Percentiles rank a stretch among this genome's conserved stretches.
Evolutionary conservation across 305 asterid genomes (phyloP).

Genomic region (Plantago coronopus): DNA sequence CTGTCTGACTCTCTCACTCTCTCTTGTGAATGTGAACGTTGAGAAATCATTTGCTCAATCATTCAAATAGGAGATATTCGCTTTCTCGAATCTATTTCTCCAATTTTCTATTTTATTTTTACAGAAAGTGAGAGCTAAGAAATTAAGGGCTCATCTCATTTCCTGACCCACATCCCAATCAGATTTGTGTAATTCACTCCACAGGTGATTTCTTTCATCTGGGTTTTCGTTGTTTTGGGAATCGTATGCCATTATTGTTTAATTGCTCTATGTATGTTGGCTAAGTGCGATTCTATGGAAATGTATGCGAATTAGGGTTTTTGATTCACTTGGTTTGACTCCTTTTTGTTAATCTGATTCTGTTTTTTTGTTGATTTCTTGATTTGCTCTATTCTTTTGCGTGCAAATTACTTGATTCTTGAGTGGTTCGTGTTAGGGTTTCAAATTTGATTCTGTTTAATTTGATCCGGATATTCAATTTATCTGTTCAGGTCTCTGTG

Average conservation of each 20-base stretch:
- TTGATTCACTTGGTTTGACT: too few species aligned
- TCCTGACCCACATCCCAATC: constrained; percentile 7
- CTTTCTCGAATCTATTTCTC: constrained; percentile 18
- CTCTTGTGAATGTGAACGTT: constrained; percentile 2
- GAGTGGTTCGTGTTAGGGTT: constrained; percentile 30
- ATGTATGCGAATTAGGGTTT: too few species aligned
- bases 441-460: constrained; percentile 26
- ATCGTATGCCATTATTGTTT: too few species aligned
- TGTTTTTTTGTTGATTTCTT: constrained; percentile 15
- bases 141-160: neutral
- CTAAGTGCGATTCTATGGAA: too few species aligned
- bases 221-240: neutral
- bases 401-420: constrained; percentile 13
- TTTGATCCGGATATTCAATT: constrained; percentile 24
- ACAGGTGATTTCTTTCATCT: constrained; percentile 21
- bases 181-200: constrained; percentile 13
- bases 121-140: neutral
- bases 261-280: too few species aligned
- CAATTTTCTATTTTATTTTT: too few species aligned
- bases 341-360: constrained; percentile 3
- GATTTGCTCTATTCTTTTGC: constrained; percentile 6
- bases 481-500: neutral
- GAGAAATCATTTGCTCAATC: constrained; percentile 3
- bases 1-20: neutral
- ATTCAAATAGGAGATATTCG: constrained; percentile 2